Conservation (phyloP, 148 eudicot genomes). For the Silene conica region DNA sequence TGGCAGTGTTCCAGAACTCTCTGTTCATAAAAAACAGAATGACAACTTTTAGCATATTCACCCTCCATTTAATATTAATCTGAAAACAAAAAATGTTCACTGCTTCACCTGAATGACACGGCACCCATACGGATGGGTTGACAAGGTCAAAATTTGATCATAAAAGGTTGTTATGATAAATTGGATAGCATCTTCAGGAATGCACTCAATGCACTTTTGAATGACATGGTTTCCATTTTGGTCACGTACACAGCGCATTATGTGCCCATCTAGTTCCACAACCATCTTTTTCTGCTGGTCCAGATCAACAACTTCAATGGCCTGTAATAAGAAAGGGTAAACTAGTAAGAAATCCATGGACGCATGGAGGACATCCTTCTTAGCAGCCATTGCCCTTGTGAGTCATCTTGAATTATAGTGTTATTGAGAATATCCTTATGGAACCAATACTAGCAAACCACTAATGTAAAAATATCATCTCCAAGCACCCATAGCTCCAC, state of each 20-base stretch:
- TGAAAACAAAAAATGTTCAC: not conserved
- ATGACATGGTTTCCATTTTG: conserved; percentile 94
- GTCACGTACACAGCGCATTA: conserved; percentile 92
- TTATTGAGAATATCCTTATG: not conserved
- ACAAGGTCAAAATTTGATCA: conserved; percentile 73
- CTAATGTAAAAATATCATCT: not conserved
- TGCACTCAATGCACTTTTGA: conserved; percentile 89
- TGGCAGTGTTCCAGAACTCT: conserved; percentile 89
- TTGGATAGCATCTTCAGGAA: conserved; percentile 66
- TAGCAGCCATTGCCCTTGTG: not conserved
- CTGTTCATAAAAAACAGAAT: conserved; percentile 39
- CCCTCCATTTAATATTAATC: not conserved
- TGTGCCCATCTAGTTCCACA: conserved; percentile 76
- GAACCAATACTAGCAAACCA: not conserved
- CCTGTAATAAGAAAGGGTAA: conserved; percentile 33
- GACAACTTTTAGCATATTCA: conserved; percentile 13
- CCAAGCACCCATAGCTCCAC: not conserved
- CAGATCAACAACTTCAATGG: conserved; percentile 79
- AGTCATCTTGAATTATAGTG: not conserved
- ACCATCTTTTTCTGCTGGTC: conserved; percentile 82
- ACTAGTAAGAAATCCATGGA: not conserved
- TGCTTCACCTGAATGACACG: conserved; percentile 72
- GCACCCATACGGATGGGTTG: conserved; percentile 94
- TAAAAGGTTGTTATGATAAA: conserved; percentile 72
- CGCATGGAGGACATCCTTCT: not conserved